Conservation (phyloP, 2,329 filamentous ascomycete species). For the Trichoderma breve region DNA sequence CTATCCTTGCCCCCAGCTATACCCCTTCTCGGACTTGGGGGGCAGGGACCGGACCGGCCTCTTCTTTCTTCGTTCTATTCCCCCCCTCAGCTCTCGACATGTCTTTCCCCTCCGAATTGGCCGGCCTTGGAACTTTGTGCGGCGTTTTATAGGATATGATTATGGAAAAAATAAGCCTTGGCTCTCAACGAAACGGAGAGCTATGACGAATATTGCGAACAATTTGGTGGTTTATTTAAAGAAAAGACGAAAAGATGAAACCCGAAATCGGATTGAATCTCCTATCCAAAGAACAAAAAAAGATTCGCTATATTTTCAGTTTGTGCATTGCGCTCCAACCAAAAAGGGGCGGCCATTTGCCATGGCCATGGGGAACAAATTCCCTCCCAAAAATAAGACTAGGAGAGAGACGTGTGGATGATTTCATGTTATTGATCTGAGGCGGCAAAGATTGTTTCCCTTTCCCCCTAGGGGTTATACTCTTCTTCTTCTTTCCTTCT, state of each 20-base stretch:
- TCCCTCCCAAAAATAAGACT: not conserved
- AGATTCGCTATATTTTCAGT: not conserved
- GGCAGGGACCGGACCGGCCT: not conserved
- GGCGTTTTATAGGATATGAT: conserved; percentile 15
- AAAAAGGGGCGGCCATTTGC: not conserved
- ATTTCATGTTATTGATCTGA: not conserved
- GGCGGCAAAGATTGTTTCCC: conserved; percentile 15
- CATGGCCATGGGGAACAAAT: not conserved
- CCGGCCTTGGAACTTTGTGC: not conserved
- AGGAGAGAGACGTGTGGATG: conserved; percentile 3
- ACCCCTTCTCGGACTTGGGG: conserved; percentile 13
- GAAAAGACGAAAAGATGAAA: not conserved
- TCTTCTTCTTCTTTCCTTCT: not conserved
- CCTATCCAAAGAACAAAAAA: not conserved
- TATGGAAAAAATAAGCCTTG: not conserved
- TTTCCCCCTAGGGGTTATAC: not conserved
- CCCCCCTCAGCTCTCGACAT: not conserved
- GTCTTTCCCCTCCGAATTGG: not conserved
- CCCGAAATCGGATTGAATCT: not conserved
- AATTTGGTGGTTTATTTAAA: not conserved
- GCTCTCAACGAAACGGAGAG: not conserved
- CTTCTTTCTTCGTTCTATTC: not conserved
- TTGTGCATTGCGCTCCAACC: not conserved
- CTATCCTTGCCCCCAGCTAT: conserved; percentile 1
- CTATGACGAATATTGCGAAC: not conserved